A percentile compares a stretch with the other conserved stretches of the same genome.
These are phyloP conservation scores for Ligustrum vulgare DNA, from an alignment of 257 asterid genomes.

Conservation along the genomic window DNA sequence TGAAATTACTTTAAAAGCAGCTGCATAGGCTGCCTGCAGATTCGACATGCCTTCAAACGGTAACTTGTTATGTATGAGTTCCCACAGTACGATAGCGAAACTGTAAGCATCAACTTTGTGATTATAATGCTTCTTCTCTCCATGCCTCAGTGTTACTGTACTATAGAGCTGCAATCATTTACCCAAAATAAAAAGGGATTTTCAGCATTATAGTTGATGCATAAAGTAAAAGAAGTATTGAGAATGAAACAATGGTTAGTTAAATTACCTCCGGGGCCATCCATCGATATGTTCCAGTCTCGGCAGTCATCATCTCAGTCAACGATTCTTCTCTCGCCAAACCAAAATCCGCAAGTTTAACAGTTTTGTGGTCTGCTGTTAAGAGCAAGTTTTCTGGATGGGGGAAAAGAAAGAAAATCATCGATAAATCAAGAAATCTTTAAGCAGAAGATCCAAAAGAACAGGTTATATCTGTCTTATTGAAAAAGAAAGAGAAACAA, in stretches of 20 bases:
- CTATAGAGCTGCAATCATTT: constrained; percentile 73
- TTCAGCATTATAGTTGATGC: neutral
- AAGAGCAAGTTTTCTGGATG: constrained; percentile 82
- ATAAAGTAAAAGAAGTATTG: constrained; percentile 1
- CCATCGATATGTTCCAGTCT: constrained; percentile 99
- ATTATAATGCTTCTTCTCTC: constrained; percentile 96
- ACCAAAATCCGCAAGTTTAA: constrained; percentile 95
- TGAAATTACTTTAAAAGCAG: constrained; percentile 80
- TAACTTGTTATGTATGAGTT: constrained; percentile 72
- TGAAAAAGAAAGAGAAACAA: neutral
- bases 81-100: constrained; percentile 97
- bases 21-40: constrained; percentile 98
- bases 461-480: neutral
- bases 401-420: constrained; percentile 1
- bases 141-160: constrained; percentile 91
- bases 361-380: constrained; percentile 75
- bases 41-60: constrained; percentile 96
- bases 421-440: constrained; percentile 1
- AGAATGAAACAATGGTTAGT: neutral
- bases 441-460: neutral
- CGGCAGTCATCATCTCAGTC: constrained; percentile 99
- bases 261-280: constrained; percentile 78
- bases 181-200: neutral
- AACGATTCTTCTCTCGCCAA: constrained; percentile 96
- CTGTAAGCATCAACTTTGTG: constrained; percentile 98